A percentile compares a stretch with the other conserved stretches of the same genome.
Evolutionary conservation across 768 basidiomycete species (phyloP).

Genomic region (Termitomyces sp.): DNA sequence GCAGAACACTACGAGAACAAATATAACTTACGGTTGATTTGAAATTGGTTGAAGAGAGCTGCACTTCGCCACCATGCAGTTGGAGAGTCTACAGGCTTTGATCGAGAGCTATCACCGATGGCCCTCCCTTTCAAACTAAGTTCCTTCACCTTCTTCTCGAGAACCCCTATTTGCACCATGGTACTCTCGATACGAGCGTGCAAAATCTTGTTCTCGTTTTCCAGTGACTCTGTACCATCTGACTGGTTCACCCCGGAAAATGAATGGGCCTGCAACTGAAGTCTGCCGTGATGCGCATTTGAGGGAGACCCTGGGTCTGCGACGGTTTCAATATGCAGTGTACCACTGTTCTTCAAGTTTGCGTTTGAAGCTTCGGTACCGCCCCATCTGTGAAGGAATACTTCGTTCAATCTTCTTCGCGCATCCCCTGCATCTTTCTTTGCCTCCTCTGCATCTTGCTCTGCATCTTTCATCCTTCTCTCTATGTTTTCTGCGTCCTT

Average conservation of each 20-base stretch:
- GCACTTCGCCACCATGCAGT: not conserved
- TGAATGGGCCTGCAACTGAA: not conserved
- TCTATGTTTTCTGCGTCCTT: not conserved
- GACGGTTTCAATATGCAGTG: not conserved
- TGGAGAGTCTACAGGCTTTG: not conserved
- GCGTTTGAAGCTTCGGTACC: not conserved
- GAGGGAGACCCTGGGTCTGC: not conserved
- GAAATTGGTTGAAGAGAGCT: not conserved
- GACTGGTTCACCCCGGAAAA: not conserved
- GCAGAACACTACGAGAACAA: not conserved
- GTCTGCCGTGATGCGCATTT: not conserved
- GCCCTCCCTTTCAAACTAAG: not conserved
- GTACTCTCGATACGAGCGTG: not conserved
- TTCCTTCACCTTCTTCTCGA: not conserved
- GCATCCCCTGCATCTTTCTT: not conserved
- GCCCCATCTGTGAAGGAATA: not conserved
- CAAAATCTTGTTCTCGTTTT: not conserved
- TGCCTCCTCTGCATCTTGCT: not conserved
- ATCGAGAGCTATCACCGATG: not conserved
- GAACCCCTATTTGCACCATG: not conserved
- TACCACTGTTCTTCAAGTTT: not conserved
- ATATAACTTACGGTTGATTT: not conserved
- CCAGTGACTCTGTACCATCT: not conserved
- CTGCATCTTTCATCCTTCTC: not conserved
- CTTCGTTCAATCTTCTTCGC: not conserved